Base-by-base conservation (phyloP, 1,284 basidiomycete species). In the Porodaedalea pini region DNA sequence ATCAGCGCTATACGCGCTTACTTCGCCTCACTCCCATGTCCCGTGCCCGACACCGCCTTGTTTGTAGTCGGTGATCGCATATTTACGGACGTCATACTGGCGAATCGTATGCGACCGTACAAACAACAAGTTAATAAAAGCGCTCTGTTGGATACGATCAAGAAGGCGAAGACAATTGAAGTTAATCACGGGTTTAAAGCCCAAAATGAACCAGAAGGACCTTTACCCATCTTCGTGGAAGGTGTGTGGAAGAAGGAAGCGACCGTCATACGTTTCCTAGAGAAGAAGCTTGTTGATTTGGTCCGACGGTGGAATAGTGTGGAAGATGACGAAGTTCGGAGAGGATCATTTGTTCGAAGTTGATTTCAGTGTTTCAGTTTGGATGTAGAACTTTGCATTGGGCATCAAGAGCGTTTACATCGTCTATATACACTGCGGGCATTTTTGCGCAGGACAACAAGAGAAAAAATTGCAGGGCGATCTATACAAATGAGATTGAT, bases 1-100 rank as follows among this genome's bases (percentile, higher is more conserved):
- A 86, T 88, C 4, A 61, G 70, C 11, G 75, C 80, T 45, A 84
- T 95, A 48, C 77, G 84, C 25, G 70, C 75, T 32, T 92, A 93
- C 73, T 85, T 83, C 67, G 69, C 71, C 4, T 81, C 81, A 1
- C 74, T 83, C 6, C 75, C 68, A 0, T 54, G 61, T 4, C 82
- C 85, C 0, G 68, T 88, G 50, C 67, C 68, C 13, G 81, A 83
- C 63, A 75, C 80, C 45, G 81, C 82, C 59, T 76, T 97, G 32
- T 73, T 97, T 58, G 73, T 97, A 17, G 83, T 98, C 8, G 95
- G 95, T 0, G 95, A 98, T 72, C 79, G 95, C 8, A 74, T 95
- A 40, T 90, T 95, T 66, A 98, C 95, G 0, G 95, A 98, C 70
- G 76, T 95, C 17, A 81, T 97, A 44, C 78, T 98, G 67, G 89